Evolutionary conservation across 2,329 filamentous ascomycete species (phyloP), one percentile per base, ranked within the genome.

Genomic region (Acrocalymma vagum): DNA sequence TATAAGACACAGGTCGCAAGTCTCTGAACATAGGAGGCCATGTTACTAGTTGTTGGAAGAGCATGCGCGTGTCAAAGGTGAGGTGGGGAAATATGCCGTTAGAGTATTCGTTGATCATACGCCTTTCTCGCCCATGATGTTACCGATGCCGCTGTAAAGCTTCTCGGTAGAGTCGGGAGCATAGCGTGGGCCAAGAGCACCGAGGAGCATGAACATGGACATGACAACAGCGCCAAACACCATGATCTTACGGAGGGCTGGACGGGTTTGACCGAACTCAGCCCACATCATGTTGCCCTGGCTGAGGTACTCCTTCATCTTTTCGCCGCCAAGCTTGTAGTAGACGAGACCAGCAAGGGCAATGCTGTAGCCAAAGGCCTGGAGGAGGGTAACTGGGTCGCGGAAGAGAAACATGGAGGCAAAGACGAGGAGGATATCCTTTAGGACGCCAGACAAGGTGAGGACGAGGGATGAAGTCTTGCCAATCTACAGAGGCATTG

Each of bases 391-490:
- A 51, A 93, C 85, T 35, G 85, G 82, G 50, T 88, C 88, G 58
- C 83, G 82, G 86, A 88, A 93, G 70, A 93, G 88, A 53, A 88
- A 71, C 83, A 92, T 90, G 48, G 87, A 91, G 29, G 87, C 86
- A 37, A 78, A 76, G 45, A 94, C 89, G 34, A 94, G 85, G 61
- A 94, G 81, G 44, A 94, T 89, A 71, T 94, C 89, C 80, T 93
- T 94, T 51, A 94, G 83, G 25, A 94, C 88, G 76, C 89, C 89
- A 65, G 87, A 93, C 30, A 94, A 86, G 21, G 90, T 94, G 63
- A 94, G 85, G 58, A 93, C 86, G 38, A 94, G 85, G 36, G 88
- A 89, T 1, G 88, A 93, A 11, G 89, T 93, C 78, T 88, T 92
- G 76, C 89, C 89, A 65, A 94, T 93, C 88, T 92, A 53, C 11